Evolutionary conservation across 352 stramenopile genomes (phyloP), one percentile per base, ranked within the genome.

Genomic region (Globisporangium barbulae): DNA sequence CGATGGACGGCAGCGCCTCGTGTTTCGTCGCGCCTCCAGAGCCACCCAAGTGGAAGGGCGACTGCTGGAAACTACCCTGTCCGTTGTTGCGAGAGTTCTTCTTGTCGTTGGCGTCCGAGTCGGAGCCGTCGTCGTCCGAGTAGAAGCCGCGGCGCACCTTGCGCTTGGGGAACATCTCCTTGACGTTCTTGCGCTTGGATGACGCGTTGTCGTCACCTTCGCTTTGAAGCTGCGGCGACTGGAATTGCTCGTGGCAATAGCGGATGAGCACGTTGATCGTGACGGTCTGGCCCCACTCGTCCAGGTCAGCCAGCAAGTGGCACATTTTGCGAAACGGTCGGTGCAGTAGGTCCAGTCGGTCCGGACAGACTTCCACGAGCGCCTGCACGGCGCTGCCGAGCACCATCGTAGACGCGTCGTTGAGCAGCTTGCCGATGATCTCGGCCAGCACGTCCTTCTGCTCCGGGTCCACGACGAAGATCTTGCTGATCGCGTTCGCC

Each of bases 281-380:
- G n/a, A 98, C 81, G 35, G 98, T 96, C 70, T 99, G 97, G 7
- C 93, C 94, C 97, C 97, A 99, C 73, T 99, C 97, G 80, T 99
- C 97, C 61, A 99, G 96, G 76, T 99, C 97, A 0, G 96, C 97
- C 21, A 99, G 75, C 59, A 99, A 77, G 70, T 98, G 95, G 81
- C 97, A 99, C 39, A 99, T 79, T 78, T 98, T 99, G 31, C 97
- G 87, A 83, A 97, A 99, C 59, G 84, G 88, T 0, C 75, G 76
- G 72, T 99, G 97, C 37, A 99, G 78, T 33, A 99, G 68, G 64
- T 99, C 96, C 52, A 98, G 82, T 5, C 94, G 81, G 42, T 98
- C 78, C 0, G 97, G 96, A 82, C 96, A 99, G 33, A 99, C 90
- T 74, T 99, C 97, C 47, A 86, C 90, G 59, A 99, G 96, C 5